Percentiles rank a stretch among this genome's conserved stretches.
Conservation (phyloP, 768 basidiomycete species). For the Naganishia antarctica region DNA sequence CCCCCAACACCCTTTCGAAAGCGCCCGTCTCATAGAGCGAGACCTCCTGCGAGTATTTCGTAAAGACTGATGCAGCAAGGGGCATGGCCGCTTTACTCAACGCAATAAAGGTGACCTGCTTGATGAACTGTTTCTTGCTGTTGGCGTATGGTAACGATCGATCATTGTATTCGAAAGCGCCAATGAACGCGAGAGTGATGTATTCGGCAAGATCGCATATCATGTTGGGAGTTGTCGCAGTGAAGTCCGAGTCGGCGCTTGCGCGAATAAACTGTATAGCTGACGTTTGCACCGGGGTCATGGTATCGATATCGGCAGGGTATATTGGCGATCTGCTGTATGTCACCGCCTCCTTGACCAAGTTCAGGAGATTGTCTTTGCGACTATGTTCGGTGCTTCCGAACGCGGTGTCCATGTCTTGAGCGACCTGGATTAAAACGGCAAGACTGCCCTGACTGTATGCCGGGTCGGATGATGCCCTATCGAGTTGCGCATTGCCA, state of each 20-base stretch:
- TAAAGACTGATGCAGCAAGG: constrained; percentile 69
- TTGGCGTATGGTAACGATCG: constrained; percentile 29
- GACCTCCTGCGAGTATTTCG: constrained; percentile 52
- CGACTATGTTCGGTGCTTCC: constrained; percentile 50
- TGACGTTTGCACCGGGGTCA: constrained; percentile 59
- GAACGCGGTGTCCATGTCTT: constrained; percentile 35
- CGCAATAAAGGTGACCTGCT: constrained; percentile 80
- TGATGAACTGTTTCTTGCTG: constrained; percentile 54
- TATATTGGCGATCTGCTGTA: constrained; percentile 80
- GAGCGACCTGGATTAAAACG: constrained; percentile 52
- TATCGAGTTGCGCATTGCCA: constrained; percentile 13
- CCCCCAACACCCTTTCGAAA: constrained; percentile 73
- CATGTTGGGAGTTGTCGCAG: constrained; percentile 44
- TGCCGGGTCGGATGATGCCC: not conserved
- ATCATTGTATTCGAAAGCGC: constrained; percentile 38
- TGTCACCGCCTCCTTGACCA: constrained; percentile 58
- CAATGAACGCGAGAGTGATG: constrained; percentile 77
- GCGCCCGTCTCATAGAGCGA: constrained; percentile 76
- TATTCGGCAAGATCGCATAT: constrained; percentile 81
- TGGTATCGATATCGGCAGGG: constrained; percentile 74
- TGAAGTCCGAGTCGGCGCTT: not conserved
- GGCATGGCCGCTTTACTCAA: constrained; percentile 86
- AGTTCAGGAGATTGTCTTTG: constrained; percentile 64
- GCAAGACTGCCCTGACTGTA: constrained; percentile 15
- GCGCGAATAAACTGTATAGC: constrained; percentile 59